A percentile compares a stretch with the other conserved stretches of the same genome.
These are phyloP conservation scores for Allantophomopsis lycopodina DNA, from an alignment of 2,329 filamentous ascomycete genomes.

Conservation along the genomic window DNA sequence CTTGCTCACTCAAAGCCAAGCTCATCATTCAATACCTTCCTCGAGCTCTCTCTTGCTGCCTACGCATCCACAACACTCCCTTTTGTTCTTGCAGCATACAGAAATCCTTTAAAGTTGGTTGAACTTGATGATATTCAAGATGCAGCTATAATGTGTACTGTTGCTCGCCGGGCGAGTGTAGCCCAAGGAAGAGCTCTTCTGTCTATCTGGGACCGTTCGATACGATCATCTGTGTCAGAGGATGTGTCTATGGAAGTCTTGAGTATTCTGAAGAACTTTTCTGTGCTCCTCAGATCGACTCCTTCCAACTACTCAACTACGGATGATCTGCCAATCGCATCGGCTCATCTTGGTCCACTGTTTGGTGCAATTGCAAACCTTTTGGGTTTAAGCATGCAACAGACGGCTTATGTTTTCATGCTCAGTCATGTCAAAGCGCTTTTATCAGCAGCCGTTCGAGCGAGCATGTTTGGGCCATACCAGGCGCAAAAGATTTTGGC, in stretches of 20 bases:
- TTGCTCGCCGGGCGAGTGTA: conserved; percentile 60
- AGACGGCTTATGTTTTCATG: conserved; percentile 63
- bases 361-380: conserved; percentile 52
- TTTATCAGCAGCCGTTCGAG: conserved; percentile 62
- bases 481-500: conserved; percentile 65
- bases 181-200: conserved; percentile 66
- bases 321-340: conserved; percentile 25
- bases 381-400: conserved; percentile 43
- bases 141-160: conserved; percentile 65
- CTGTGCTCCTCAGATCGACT: conserved; percentile 9
- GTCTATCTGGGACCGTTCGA: conserved; percentile 62
- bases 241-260: conserved; percentile 11
- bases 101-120: conserved; percentile 33
- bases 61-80: conserved; percentile 62
- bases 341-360: conserved; percentile 57
- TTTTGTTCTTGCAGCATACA: conserved; percentile 57
- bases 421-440: conserved; percentile 66
- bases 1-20: conserved; percentile 48
- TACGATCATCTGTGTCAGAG: conserved; percentile 26
- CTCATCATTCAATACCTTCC: conserved; percentile 47
- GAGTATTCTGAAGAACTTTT: conserved; percentile 12
- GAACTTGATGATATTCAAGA: conserved; percentile 63
- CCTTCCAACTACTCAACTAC: conserved; percentile 5
- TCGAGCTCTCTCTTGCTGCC: conserved; percentile 56
- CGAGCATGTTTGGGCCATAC: conserved; percentile 69